Base-by-base conservation (phyloP, 129 eudicot species). In the Lactuca saligna region DNA sequence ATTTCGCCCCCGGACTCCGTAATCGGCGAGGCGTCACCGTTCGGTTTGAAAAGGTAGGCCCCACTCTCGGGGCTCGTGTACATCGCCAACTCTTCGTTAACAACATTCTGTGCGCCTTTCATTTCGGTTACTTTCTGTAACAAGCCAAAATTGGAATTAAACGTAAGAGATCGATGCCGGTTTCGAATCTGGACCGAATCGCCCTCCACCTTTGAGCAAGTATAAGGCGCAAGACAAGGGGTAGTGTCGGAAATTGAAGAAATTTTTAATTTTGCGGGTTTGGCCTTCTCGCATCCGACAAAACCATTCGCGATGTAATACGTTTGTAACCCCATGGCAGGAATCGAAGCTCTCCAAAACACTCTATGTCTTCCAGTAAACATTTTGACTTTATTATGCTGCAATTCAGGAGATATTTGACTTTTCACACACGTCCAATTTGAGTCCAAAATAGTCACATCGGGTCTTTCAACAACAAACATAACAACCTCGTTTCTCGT, bases 341-440 rank as follows among this genome's bases (percentile, higher is more conserved):
- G 93, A 37, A 94, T 80, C 4, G 97, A 87, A 75, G 99, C 86
- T 82, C 77, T 89, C 90, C 92, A 94, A 25, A 89, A 86, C 14
- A 94, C 84, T n/a, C 97, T 78, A 70, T 94, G 99, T 69, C 86
- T 85, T 17, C 89, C 96, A 0, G 99, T 83, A 64, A 94, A 94
- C 33, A 85, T 50, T 20, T 80, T 86, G 33, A 50, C 67, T 57
- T 73, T 79, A 35, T 75, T 75, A 38, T 94, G 91, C 76, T 82
- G 88, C 73, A 94, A 72, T 71, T 94, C 99, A 3, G 99, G 99
- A 68, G 99, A 94, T 63, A 94, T 75, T 81, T 94, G 99, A 78
- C 97, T 90, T 75, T 87, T 84, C 25, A 94, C 85, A 63, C 99
- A 94, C 0, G 99, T 94, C 99, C 99, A 94, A 68, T 94, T 94